These are phyloP conservation scores for Populus trichocarpa DNA, from an alignment of 441 rosid species.

Conservation along the genomic window DNA sequence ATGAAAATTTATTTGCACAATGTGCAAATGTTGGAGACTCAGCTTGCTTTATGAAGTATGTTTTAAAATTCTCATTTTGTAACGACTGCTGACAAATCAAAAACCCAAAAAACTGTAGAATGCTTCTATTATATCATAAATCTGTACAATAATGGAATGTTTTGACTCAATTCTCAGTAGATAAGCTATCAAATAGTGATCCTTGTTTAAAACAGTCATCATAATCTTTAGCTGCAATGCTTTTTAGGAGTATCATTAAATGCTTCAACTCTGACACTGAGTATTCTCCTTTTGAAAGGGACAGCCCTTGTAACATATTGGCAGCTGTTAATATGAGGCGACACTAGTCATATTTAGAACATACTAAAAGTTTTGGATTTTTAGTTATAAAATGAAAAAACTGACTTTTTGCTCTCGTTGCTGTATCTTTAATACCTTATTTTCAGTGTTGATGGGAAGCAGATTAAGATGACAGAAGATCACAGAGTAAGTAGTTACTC, in stretches of 20 bases:
- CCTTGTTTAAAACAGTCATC: background rate
- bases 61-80: slow-evolving; percentile 17
- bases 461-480: slow-evolving; percentile 86
- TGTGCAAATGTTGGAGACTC: slow-evolving; percentile 99
- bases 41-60: slow-evolving; percentile 82
- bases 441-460: slow-evolving; percentile 74
- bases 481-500: slow-evolving; percentile 69
- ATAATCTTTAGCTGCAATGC: background rate
- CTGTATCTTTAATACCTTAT: slow-evolving; percentile 3
- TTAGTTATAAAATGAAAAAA: background rate
- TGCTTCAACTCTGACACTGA: background rate
- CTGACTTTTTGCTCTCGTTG: background rate
- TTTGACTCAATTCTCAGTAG: background rate
- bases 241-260: background rate
- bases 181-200: slow-evolving; percentile 2
- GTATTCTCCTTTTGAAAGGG: background rate
- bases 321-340: background rate
- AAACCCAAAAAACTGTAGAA: background rate
- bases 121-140: background rate
- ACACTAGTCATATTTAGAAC: background rate
- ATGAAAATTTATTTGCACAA: slow-evolving; percentile 60
- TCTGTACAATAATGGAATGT: background rate
- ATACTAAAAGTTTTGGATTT: background rate
- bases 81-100: background rate
- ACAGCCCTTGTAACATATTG: background rate